Evolutionary conservation across 176 grass and related monocot genomes (phyloP).

Genomic region (Cenchrus fungigraminus): DNA sequence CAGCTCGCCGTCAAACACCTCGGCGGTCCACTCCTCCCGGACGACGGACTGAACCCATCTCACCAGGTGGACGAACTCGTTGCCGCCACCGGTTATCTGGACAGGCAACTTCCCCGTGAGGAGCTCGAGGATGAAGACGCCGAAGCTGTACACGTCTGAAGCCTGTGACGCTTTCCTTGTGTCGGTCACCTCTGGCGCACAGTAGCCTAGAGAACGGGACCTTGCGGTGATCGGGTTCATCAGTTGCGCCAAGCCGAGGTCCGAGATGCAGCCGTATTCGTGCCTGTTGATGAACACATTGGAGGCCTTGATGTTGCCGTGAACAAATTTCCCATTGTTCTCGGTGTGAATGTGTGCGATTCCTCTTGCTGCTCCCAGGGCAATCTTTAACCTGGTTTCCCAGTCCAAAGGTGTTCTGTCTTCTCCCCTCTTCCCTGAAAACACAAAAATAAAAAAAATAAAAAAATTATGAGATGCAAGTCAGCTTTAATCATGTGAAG

Average conservation of each 20-base stretch:
- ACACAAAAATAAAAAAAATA: not conserved
- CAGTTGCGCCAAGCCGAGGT: slow-evolving; percentile 65
- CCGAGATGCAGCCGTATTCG: slow-evolving; percentile 70
- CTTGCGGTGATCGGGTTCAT: slow-evolving; percentile 81
- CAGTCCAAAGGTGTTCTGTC: slow-evolving; percentile 83
- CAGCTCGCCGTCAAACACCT: slow-evolving; percentile 87
- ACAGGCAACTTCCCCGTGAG: slow-evolving; percentile 89
- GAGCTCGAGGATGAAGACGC: slow-evolving; percentile 85
- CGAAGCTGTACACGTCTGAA: slow-evolving; percentile 93
- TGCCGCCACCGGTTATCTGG: slow-evolving; percentile 70
- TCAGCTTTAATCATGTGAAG: slow-evolving; percentile 8
- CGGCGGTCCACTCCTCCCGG: slow-evolving; percentile 95
- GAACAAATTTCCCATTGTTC: slow-evolving; percentile 93
- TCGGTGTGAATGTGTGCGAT: slow-evolving; percentile 73
- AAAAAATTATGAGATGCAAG: not conserved
- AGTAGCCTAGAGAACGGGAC: slow-evolving; percentile 81
- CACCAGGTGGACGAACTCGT: slow-evolving; percentile 91
- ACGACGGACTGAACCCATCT: slow-evolving; percentile 96
- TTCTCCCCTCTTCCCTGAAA: slow-evolving; percentile 82
- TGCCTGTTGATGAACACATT: slow-evolving; percentile 81
- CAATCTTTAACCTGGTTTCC: slow-evolving; percentile 86
- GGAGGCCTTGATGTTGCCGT: slow-evolving; percentile 95
- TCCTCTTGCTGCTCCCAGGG: slow-evolving; percentile 83
- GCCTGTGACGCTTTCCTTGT: slow-evolving; percentile 74
- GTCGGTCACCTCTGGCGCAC: slow-evolving; percentile 84